phyloP scores from a whole-genome alignment of 257 asterid genomes.

The Capsicum chinense region DNA sequence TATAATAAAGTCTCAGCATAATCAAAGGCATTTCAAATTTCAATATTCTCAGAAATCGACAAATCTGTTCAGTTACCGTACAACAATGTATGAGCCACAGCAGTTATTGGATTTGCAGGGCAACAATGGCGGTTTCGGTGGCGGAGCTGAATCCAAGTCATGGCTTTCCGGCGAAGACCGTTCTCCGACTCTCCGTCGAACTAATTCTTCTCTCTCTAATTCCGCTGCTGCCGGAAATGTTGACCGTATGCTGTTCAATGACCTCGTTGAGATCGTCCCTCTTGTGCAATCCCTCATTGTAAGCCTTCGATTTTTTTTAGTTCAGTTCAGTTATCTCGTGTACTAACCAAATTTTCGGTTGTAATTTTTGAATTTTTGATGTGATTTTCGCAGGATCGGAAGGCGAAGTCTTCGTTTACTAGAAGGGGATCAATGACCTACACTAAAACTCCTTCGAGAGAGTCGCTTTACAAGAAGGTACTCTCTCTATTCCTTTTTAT shows the following conservation, averaged over 20 bases:
- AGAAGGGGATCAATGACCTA: constrained; percentile 89
- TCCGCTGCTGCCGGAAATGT: constrained; percentile 49
- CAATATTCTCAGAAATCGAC: constrained; percentile 12
- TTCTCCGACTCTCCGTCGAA: constrained; percentile 37
- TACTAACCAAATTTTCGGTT: background rate
- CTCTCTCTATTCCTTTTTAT: too few relatives aligned
- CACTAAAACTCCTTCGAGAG: constrained; percentile 90
- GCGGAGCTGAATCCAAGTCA: constrained; percentile 65
- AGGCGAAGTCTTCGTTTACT: constrained; percentile 65
- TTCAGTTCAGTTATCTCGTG: background rate
- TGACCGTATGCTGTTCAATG: constrained; percentile 69
- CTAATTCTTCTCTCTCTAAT: constrained; percentile 58
- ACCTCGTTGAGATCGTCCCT: constrained; percentile 87
- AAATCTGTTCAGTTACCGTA: background rate
- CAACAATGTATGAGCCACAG: constrained; percentile 54
- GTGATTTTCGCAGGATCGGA: constrained; percentile 62
- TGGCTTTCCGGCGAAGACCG: constrained; percentile 75
- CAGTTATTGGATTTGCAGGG: constrained; percentile 72
- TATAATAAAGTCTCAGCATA: background rate
- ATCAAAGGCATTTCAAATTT: constrained; percentile 19
- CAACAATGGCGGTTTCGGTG: constrained; percentile 35
- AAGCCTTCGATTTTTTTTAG: background rate
- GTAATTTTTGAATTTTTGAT: background rate
- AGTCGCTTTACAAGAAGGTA: constrained; percentile 73
- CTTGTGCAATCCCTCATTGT: constrained; percentile 94